These are phyloP conservation scores for Coemansia sp. DNA, from an alignment of 192 early-diverging fungal genomes.

Conservation along the genomic window DNA sequence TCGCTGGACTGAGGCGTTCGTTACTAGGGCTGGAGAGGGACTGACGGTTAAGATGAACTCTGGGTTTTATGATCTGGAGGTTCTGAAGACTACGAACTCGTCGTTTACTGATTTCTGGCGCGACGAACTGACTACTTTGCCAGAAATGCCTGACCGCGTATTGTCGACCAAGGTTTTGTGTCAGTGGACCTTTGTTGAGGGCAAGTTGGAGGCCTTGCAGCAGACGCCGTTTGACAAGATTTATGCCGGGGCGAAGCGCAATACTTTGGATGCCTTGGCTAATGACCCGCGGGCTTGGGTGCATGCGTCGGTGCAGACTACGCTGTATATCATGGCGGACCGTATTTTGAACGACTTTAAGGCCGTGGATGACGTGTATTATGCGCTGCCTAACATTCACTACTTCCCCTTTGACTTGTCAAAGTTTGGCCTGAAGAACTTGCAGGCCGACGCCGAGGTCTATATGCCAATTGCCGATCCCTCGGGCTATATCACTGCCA, in stretches of 20 bases:
- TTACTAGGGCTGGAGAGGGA: constrained; percentile 26
- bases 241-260: constrained; percentile 60
- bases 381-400: constrained; percentile 79
- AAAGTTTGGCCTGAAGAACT: constrained; percentile 73
- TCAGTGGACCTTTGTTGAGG: constrained; percentile 60
- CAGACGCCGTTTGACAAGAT: constrained; percentile 59
- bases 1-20: constrained; percentile 62
- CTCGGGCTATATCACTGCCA: constrained; percentile 74
- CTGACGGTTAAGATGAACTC: constrained; percentile 59
- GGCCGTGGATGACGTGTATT: constrained; percentile 62
- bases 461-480: constrained; percentile 76
- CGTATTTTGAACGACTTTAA: constrained; percentile 62
- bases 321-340: constrained; percentile 77
- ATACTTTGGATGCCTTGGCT: constrained; percentile 76
- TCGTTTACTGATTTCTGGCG: constrained; percentile 72
- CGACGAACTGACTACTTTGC: constrained; percentile 74
- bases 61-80: constrained; percentile 70
- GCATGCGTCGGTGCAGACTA: constrained; percentile 78
- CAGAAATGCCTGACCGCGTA: constrained; percentile 74
- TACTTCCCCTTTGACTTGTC: constrained; percentile 73
- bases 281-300: constrained; percentile 65
- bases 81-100: constrained; percentile 84
- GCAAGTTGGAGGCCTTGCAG: constrained; percentile 19
- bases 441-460: constrained; percentile 65
- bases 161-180: constrained; percentile 73